These are phyloP conservation scores for Daucus carota DNA, from an alignment of 129 eudicot species.

Conservation along the genomic window DH1_v3.0 NC_030383.2:50395501-50396000, in stretches of 20 bases:
- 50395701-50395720: background rate
- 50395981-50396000: background rate
- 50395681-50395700: background rate
- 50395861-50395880: background rate
- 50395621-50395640: too few species aligned
- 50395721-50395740: background rate
- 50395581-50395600: too few species aligned
- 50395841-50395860: background rate
- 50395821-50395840: background rate
- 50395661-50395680: background rate
- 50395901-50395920: background rate
- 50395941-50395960: background rate
- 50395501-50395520: too few species aligned
- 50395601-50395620: too few species aligned
- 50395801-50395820: background rate
- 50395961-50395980: background rate
- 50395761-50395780: background rate
- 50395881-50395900: background rate
- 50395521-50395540: too few species aligned
- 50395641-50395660: background rate
- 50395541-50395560: too few species aligned
- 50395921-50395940: background rate
- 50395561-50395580: too few species aligned
- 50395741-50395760: background rate
- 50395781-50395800: background rate